A percentile compares a stretch with the other conserved stretches of the same genome.
These are phyloP conservation scores for Penicillium silybi DNA, from an alignment of 495 filamentous ascomycete species.

Conservation along the genomic window DNA sequence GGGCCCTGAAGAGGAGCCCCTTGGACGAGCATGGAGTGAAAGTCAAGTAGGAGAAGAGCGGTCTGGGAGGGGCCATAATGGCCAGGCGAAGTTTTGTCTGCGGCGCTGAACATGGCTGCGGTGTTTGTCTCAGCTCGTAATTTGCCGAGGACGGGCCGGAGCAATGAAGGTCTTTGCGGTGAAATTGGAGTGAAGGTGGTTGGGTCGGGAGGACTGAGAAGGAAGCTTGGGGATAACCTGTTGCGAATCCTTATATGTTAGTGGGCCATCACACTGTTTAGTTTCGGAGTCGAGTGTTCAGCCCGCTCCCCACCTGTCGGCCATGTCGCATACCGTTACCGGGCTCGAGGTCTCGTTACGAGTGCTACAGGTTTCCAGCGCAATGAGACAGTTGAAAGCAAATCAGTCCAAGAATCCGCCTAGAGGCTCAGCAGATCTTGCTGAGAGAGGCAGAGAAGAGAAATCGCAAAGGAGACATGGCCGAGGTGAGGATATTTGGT, in stretches of 20 bases:
- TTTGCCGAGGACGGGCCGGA: not conserved
- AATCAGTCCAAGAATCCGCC: no score
- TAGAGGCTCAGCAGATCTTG: no score
- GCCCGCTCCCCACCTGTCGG: no score
- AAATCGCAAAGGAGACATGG: no score
- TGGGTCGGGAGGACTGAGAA: not conserved
- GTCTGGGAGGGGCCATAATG: slow-evolving; percentile 27
- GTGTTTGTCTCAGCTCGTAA: not conserved
- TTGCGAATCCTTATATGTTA: not conserved
- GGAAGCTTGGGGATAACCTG: not conserved
- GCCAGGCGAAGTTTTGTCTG: slow-evolving; percentile 6
- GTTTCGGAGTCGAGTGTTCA: not conserved
- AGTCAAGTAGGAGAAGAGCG: slow-evolving; percentile 32
- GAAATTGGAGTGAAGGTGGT: not conserved
- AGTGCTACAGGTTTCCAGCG: not conserved
- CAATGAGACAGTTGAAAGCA: not conserved
- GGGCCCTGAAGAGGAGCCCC: slow-evolving; percentile 4
- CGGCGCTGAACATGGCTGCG: not conserved
- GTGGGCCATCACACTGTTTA: not conserved
- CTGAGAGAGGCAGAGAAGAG: no score
- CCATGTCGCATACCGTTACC: not conserved
- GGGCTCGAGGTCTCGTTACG: not conserved
- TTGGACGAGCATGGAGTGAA: slow-evolving; percentile 22
- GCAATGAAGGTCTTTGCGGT: not conserved
- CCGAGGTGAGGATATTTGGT: no score